Evolutionary conservation across 306 rosid genomes (phyloP).

Genomic region (Inga laurina): DNA sequence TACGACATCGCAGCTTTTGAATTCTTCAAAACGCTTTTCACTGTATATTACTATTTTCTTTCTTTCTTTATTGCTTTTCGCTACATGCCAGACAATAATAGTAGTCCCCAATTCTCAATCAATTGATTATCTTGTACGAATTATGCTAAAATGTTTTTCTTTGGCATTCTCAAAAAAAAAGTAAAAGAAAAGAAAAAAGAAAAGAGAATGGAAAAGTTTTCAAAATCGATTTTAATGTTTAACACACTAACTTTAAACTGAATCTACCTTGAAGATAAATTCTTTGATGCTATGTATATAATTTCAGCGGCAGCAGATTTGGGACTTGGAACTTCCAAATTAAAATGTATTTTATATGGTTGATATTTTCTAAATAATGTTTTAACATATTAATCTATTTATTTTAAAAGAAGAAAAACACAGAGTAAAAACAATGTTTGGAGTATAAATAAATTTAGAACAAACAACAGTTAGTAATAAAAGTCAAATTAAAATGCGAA

Average conservation of each 20-base stretch:
- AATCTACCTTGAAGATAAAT: background rate
- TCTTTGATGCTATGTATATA: background rate
- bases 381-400: too few relatives aligned
- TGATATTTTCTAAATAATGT: too few relatives aligned
- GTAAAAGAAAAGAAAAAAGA: too few relatives aligned
- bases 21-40: slow-evolving; percentile 35
- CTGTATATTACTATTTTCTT: slow-evolving; percentile 1
- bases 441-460: background rate
- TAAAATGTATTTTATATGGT: background rate
- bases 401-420: background rate
- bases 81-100: background rate
- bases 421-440: background rate
- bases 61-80: background rate
- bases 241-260: background rate
- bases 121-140: background rate
- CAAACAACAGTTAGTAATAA: background rate
- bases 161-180: background rate
- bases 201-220: background rate
- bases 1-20: slow-evolving; percentile 38
- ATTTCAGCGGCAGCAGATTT: background rate
- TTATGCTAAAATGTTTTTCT: background rate
- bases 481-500: background rate
- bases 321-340: background rate
- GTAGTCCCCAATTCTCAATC: background rate
- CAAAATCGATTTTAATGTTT: background rate